phyloP scores from a whole-genome alignment of 129 eudicot species.

The Chrysanthemum seticuspe region DNA sequence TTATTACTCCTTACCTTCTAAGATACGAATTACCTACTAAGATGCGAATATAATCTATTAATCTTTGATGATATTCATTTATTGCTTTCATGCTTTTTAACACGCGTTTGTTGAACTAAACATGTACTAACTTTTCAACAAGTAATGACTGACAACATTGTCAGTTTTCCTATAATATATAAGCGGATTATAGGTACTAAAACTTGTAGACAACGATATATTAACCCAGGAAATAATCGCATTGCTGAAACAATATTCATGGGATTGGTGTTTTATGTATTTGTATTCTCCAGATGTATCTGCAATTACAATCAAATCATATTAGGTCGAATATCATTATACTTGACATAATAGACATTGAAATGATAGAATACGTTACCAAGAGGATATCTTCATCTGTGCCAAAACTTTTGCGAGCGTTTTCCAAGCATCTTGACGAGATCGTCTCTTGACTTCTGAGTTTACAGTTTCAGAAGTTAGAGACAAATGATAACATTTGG shows the following conservation, averaged over 20 bases:
- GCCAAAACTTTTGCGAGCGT: constrained; percentile 91
- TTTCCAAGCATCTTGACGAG: constrained; percentile 64
- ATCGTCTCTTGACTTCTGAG: constrained; percentile 62
- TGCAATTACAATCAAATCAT: constrained; percentile 19
- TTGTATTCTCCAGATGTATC: constrained; percentile 28
- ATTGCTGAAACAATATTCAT: constrained; percentile 4
- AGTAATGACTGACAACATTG: no score
- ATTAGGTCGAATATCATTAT: neutral
- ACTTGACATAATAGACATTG: neutral
- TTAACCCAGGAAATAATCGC: neutral
- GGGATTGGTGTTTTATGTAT: neutral
- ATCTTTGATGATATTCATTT: no score
- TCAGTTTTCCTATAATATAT: no score
- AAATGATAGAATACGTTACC: constrained; percentile 43
- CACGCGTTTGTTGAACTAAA: no score
- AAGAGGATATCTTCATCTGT: constrained; percentile 92
- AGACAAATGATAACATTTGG: neutral
- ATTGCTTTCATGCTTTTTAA: no score
- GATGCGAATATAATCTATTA: no score
- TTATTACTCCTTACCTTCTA: no score
- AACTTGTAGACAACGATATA: no score
- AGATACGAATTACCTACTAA: no score
- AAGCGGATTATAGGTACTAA: no score
- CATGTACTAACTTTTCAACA: no score
- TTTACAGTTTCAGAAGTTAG: constrained; percentile 9